These are phyloP conservation scores for Russula ochroleuca DNA, from an alignment of 768 basidiomycete species.

Conservation along the genomic window DNA sequence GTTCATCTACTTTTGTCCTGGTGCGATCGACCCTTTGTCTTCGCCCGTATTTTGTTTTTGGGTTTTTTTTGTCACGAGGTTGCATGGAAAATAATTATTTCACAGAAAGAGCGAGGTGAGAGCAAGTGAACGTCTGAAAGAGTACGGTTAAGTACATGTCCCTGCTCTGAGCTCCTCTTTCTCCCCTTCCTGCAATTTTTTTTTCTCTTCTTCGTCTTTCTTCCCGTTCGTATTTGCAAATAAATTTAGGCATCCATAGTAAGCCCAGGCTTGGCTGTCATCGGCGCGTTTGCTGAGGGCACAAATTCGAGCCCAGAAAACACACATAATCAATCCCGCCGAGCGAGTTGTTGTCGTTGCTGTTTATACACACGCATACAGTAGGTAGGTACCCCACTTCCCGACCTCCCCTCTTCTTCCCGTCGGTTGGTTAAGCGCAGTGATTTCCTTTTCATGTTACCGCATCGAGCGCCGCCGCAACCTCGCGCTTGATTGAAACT, in stretches of 20 bases:
- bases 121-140: too few species aligned
- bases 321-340: not conserved
- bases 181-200: not conserved
- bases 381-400: slow-evolving; percentile 13
- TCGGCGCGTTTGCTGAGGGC: slow-evolving; percentile 6
- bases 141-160: too few species aligned
- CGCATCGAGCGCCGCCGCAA: slow-evolving; percentile 22
- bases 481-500: slow-evolving; percentile 18
- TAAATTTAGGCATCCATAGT: slow-evolving; percentile 12
- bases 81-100: not conserved
- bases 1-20: slow-evolving; percentile 6
- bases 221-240: slow-evolving; percentile 19
- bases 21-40: slow-evolving; percentile 9
- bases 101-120: not conserved
- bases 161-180: not conserved
- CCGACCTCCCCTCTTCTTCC: slow-evolving; percentile 1
- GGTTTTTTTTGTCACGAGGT: not conserved
- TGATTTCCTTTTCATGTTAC: slow-evolving; percentile 23
- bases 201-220: not conserved
- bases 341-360: too few species aligned
- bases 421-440: slow-evolving; percentile 22
- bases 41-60: not conserved
- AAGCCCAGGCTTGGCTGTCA: slow-evolving; percentile 2
- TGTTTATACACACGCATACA: not conserved
- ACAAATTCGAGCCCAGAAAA: not conserved